Evolutionary conservation across 106 monocot species (phyloP).

Genomic region (Amphibolis antarctica): DNA sequence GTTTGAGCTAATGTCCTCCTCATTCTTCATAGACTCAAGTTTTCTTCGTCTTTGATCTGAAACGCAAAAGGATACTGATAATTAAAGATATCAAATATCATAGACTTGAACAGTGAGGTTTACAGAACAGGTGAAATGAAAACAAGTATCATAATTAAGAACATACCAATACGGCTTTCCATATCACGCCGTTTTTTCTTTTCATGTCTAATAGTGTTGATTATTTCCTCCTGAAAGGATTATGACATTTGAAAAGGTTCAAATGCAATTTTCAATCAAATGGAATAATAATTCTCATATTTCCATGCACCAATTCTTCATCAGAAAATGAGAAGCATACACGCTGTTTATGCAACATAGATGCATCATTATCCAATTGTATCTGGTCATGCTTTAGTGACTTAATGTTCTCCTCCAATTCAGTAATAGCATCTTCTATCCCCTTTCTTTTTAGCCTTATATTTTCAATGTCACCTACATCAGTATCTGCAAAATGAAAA

Average conservation of each 20-base stretch:
- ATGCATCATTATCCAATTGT: constrained; percentile 67
- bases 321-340: constrained; percentile 19
- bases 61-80: background rate
- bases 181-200: constrained; percentile 56
- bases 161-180: constrained; percentile 64
- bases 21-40: constrained; percentile 51
- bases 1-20: constrained; percentile 55
- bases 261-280: too few relatives aligned
- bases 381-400: constrained; percentile 51
- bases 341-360: constrained; percentile 53
- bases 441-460: constrained; percentile 40
- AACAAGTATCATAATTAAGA: background rate
- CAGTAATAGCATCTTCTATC: constrained; percentile 39
- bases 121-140: background rate
- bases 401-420: constrained; percentile 47
- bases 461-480: constrained; percentile 63
- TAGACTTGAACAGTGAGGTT: background rate
- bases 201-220: constrained; percentile 30
- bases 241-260: too few relatives aligned
- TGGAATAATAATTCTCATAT: too few relatives aligned
- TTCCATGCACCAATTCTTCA: background rate
- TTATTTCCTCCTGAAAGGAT: constrained; percentile 52
- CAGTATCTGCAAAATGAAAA: constrained; percentile 33
- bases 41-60: constrained; percentile 62
- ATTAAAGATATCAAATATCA: background rate